A percentile compares a stretch with the other conserved stretches of the same genome.
Evolutionary conservation across 2,329 filamentous ascomycete genomes (phyloP).

Genomic region (Podosphaera xanthii): DNA sequence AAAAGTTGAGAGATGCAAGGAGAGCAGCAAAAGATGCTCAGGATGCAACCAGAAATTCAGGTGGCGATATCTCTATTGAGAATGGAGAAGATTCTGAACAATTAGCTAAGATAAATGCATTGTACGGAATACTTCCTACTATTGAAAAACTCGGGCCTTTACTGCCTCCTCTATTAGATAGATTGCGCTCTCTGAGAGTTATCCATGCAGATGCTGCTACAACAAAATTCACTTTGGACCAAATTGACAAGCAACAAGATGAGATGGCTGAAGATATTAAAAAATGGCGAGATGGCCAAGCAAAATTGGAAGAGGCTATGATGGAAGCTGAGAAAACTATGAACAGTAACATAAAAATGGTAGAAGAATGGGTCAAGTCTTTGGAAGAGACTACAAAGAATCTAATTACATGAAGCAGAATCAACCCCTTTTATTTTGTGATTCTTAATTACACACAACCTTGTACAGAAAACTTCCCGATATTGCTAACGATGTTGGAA

Average conservation of each 20-base stretch:
- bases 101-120: slow-evolving; percentile 66
- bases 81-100: slow-evolving; percentile 43
- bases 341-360: slow-evolving; percentile 58
- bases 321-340: slow-evolving; percentile 45
- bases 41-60: slow-evolving; percentile 28
- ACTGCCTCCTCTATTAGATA: slow-evolving; percentile 64
- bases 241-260: slow-evolving; percentile 54
- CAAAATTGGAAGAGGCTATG: slow-evolving; percentile 56
- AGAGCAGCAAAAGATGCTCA: slow-evolving; percentile 37
- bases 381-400: slow-evolving; percentile 31
- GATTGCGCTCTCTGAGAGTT: slow-evolving; percentile 58
- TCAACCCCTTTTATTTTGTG: too few relatives aligned
- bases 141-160: slow-evolving; percentile 73
- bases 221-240: slow-evolving; percentile 54
- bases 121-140: slow-evolving; percentile 72
- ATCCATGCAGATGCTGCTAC: slow-evolving; percentile 74
- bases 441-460: too few relatives aligned
- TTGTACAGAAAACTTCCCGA: too few relatives aligned
- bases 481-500: too few relatives aligned
- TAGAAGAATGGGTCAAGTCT: slow-evolving; percentile 74
- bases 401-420: not conserved
- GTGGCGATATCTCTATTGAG: slow-evolving; percentile 18
- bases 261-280: slow-evolving; percentile 69
- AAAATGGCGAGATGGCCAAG: slow-evolving; percentile 64
- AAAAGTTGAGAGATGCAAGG: slow-evolving; percentile 42